These are phyloP conservation scores for Pseudogymnoascus sp. DNA, from an alignment of 2,329 filamentous ascomycete genomes.

Conservation along the genomic window DNA sequence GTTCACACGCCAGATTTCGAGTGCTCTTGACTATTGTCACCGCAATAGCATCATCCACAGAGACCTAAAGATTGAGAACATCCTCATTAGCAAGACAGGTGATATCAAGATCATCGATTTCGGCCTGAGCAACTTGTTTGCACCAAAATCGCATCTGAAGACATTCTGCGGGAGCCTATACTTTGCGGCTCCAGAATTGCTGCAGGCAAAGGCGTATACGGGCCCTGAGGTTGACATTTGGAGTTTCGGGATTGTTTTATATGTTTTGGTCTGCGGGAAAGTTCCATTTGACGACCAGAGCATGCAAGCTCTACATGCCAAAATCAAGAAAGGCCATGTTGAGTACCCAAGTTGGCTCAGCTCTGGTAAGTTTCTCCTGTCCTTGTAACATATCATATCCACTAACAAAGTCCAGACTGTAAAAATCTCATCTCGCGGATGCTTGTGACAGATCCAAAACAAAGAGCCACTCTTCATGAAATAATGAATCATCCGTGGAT, in stretches of 20 bases:
- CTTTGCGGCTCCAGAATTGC: conserved; percentile 88
- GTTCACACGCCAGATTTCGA: conserved; percentile 94
- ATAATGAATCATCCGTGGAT: conserved; percentile 97
- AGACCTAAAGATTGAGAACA: conserved; percentile 98
- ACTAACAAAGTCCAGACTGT: conserved; percentile 61
- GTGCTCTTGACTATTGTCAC: conserved; percentile 93
- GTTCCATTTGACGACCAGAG: conserved; percentile 98
- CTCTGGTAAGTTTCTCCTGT: conserved; percentile 46
- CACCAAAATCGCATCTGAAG: conserved; percentile 75
- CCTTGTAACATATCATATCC: conserved; percentile 13
- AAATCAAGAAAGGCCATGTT: conserved; percentile 95
- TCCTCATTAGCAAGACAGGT: conserved; percentile 95
- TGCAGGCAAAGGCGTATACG: conserved; percentile 90
- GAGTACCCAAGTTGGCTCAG: conserved; percentile 94
- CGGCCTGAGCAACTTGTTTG: conserved; percentile 91
- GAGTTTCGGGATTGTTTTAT: conserved; percentile 98
- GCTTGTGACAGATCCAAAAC: conserved; percentile 87
- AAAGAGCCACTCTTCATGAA: conserved; percentile 78
- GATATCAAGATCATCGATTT: conserved; percentile 99
- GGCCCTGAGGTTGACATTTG: conserved; percentile 96
- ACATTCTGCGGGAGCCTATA: conserved; percentile 98
- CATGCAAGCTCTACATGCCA: conserved; percentile 95
- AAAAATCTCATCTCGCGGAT: conserved; percentile 87
- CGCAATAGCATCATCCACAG: conserved; percentile 97
- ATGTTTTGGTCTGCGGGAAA: conserved; percentile 93